A percentile compares a stretch with the other conserved stretches of the same genome.
Evolutionary conservation across 2,329 filamentous ascomycete species (phyloP).

Genomic region (Ophiocordyceps camponoti-saundersi): DNA sequence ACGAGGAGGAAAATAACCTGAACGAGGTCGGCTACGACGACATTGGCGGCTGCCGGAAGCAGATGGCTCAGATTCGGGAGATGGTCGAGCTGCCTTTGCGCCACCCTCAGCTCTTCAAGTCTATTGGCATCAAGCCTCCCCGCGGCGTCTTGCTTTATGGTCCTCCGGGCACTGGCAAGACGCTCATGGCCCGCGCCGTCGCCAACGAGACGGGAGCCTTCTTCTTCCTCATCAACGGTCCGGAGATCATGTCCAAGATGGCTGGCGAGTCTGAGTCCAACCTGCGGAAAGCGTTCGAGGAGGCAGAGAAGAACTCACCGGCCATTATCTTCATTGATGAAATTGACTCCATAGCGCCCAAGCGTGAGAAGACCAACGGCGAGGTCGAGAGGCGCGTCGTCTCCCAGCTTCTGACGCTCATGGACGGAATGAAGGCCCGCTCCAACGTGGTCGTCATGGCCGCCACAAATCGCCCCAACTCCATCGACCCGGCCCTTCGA

Average conservation of each 20-base stretch:
- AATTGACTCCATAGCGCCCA: conserved; percentile 96
- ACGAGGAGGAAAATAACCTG: conserved; percentile 97
- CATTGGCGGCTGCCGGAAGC: conserved; percentile 97
- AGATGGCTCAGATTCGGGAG: conserved; percentile 99
- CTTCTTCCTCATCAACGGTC: conserved; percentile 99
- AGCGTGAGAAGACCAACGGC: conserved; percentile 99
- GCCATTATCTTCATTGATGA: conserved; percentile 99
- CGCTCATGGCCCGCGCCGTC: conserved; percentile 93
- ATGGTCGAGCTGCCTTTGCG: conserved; percentile 93
- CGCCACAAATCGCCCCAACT: conserved; percentile 96
- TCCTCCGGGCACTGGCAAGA: conserved; percentile 98
- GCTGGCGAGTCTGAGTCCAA: conserved; percentile 98
- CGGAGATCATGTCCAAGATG: conserved; percentile 99
- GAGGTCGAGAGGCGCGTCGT: conserved; percentile 98
- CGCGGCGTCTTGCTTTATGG: conserved; percentile 94
- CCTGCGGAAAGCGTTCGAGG: conserved; percentile 95
- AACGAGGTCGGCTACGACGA: conserved; percentile 99
- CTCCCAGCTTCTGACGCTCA: conserved; percentile 89
- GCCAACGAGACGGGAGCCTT: conserved; percentile 98
- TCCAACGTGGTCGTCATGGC: conserved; percentile 99
- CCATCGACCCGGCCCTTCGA: conserved; percentile 91
- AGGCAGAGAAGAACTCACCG: conserved; percentile 98
- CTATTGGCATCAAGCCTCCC: conserved; percentile 98
- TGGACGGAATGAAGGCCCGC: conserved; percentile 99
- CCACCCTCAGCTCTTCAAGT: conserved; percentile 98